phyloP scores from a whole-genome alignment of 2,329 filamentous ascomycete species.

The Aspergillus felis region DNA sequence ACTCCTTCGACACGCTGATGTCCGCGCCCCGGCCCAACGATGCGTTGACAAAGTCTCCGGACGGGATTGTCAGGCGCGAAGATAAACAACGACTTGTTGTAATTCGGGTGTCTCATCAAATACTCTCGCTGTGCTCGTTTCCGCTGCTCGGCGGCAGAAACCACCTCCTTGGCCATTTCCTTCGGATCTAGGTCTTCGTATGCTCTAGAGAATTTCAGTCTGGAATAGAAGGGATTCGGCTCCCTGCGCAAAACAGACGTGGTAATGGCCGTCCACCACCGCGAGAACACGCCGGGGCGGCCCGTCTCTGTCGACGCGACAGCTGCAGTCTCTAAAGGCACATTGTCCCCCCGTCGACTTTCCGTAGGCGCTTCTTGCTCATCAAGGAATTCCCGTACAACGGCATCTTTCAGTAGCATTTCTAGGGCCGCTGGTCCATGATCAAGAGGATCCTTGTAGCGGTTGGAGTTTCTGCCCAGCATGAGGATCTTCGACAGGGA shows the following conservation, averaged over 20 bases:
- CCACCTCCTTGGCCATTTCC: conserved; percentile 84
- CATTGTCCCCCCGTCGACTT: conserved; percentile 27
- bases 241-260: conserved; percentile 61
- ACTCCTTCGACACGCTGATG: conserved; percentile 83
- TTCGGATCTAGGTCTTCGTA: conserved; percentile 80
- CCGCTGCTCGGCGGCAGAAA: conserved; percentile 74
- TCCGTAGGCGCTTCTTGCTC: conserved; percentile 50
- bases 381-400: conserved; percentile 91
- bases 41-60: conserved; percentile 75
- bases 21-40: conserved; percentile 89
- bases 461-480: conserved; percentile 58
- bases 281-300: conserved; percentile 57
- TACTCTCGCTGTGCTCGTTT: conserved; percentile 90
- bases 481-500: conserved; percentile 57
- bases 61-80: conserved; percentile 76
- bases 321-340: conserved; percentile 20
- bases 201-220: conserved; percentile 63
- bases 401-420: conserved; percentile 93
- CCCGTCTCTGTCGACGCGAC: conserved; percentile 38
- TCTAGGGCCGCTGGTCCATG: conserved; percentile 90
- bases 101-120: conserved; percentile 76
- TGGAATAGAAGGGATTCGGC: conserved; percentile 93
- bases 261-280: conserved; percentile 58
- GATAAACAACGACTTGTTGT: conserved; percentile 88
- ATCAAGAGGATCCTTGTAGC: conserved; percentile 74